Percentiles rank a stretch among this genome's conserved stretches.
These are phyloP conservation scores for Paramarasmius palmivorus DNA, from an alignment of 1,284 basidiomycete species.

Conservation along the genomic window DNA sequence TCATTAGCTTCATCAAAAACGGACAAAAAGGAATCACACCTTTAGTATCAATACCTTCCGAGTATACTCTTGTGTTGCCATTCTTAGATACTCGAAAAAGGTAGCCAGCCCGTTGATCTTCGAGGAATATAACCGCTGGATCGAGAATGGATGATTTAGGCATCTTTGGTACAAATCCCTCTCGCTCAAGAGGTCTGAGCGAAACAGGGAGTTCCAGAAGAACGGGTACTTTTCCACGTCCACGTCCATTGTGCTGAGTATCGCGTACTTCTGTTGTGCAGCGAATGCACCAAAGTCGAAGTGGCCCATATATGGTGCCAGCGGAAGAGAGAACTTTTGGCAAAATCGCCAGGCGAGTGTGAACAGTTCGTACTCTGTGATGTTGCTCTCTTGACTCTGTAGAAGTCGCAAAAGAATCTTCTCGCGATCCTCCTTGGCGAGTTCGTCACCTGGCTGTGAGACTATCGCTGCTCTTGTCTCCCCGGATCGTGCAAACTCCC, in stretches of 20 bases:
- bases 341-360: conserved; percentile 48
- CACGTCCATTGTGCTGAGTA: conserved; percentile 41
- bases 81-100: conserved; percentile 61
- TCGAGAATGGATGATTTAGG: conserved; percentile 49
- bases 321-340: conserved; percentile 41
- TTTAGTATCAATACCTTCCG: conserved; percentile 60
- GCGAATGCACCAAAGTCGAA: conserved; percentile 57
- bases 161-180: conserved; percentile 51
- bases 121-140: conserved; percentile 65
- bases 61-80: conserved; percentile 54
- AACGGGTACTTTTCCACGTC: conserved; percentile 40
- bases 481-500: conserved; percentile 34
- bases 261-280: conserved; percentile 50
- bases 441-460: conserved; percentile 8
- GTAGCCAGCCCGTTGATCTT: conserved; percentile 47
- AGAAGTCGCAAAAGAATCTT: conserved; percentile 45
- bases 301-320: conserved; percentile 45
- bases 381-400: conserved; percentile 45
- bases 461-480: conserved; percentile 24
- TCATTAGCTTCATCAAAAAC: background rate
- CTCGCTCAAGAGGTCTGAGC: conserved; percentile 54
- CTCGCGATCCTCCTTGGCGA: conserved; percentile 19
- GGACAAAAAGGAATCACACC: conserved; percentile 30
- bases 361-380: conserved; percentile 62
- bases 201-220: conserved; percentile 62